Evolutionary conservation across 2,329 filamentous ascomycete species (phyloP).

Genomic region (Colletotrichum tropicicola): DNA sequence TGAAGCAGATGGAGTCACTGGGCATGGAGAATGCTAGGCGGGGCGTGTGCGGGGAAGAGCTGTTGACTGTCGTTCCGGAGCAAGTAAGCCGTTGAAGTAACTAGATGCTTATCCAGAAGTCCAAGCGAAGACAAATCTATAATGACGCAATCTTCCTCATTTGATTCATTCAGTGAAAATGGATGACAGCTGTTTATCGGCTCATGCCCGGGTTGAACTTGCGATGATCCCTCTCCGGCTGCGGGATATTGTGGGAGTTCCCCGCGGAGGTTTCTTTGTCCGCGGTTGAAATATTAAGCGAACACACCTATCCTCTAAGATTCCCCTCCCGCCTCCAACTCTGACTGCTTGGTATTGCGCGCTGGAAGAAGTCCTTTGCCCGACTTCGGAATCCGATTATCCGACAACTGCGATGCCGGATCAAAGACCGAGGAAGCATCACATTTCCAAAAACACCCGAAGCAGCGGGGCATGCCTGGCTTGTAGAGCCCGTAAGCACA

Average conservation of each 20-base stretch:
- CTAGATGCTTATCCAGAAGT: too few species aligned
- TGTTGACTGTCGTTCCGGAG: conserved; percentile 33
- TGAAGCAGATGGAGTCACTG: conserved; percentile 37
- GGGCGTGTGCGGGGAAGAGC: conserved; percentile 25
- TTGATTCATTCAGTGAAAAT: not conserved
- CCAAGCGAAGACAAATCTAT: too few species aligned
- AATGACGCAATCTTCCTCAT: not conserved
- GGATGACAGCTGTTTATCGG: too few species aligned
- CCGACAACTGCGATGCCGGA: conserved; percentile 6
- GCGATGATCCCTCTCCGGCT: not conserved
- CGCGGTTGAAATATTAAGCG: conserved; percentile 9
- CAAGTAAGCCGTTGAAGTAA: not conserved
- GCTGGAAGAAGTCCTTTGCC: not conserved
- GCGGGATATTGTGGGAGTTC: not conserved
- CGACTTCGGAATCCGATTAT: not conserved
- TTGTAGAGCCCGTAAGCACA: conserved; percentile 25
- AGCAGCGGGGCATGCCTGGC: conserved; percentile 24
- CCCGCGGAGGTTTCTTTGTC: conserved; percentile 14
- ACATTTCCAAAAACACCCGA: not conserved
- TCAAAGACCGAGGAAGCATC: not conserved
- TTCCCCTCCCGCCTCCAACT: not conserved
- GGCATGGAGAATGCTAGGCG: conserved; percentile 39
- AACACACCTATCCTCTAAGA: not conserved
- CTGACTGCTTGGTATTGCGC: not conserved
- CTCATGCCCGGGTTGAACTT: not conserved